Conservation (phyloP, 176 grass and related monocot genomes). For the Pontederia crassipes region DNA sequence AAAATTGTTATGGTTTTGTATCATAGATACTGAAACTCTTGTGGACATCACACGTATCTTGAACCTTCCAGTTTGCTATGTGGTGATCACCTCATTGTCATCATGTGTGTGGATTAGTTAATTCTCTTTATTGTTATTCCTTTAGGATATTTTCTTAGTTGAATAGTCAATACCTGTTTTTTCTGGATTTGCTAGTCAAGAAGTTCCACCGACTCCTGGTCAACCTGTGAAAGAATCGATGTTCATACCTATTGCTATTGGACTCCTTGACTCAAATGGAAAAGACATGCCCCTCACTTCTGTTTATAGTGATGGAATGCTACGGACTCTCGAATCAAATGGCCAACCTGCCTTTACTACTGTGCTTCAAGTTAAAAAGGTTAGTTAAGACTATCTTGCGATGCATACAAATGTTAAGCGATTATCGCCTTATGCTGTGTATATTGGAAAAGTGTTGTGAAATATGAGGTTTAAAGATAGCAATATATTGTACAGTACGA, state of each 20-base stretch:
- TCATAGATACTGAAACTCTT: too few relatives aligned
- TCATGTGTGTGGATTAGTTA: too few relatives aligned
- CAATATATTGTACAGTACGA: too few relatives aligned
- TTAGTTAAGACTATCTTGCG: conserved; percentile 16
- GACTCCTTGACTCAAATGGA: conserved; percentile 75
- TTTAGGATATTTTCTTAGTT: background rate
- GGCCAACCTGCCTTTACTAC: conserved; percentile 51
- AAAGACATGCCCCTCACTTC: conserved; percentile 81
- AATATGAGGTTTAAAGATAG: too few relatives aligned
- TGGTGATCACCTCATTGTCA: too few relatives aligned
- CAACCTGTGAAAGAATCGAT: conserved; percentile 72
- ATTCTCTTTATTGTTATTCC: background rate
- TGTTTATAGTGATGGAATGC: conserved; percentile 52
- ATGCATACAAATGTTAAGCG: background rate
- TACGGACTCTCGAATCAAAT: conserved; percentile 36
- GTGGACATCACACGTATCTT: too few relatives aligned
- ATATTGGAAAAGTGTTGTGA: too few relatives aligned
- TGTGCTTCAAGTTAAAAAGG: conserved; percentile 91
- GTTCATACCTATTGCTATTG: conserved; percentile 86
- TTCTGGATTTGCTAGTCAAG: conserved; percentile 42
- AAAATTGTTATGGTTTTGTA: too few relatives aligned
- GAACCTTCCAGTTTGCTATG: too few relatives aligned
- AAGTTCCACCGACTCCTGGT: conserved; percentile 74
- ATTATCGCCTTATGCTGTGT: conserved; percentile 1
- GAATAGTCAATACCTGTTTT: background rate